These are phyloP conservation scores for Endothia cerciana DNA, from an alignment of 2,329 filamentous ascomycete species.

Conservation along the genomic window DNA sequence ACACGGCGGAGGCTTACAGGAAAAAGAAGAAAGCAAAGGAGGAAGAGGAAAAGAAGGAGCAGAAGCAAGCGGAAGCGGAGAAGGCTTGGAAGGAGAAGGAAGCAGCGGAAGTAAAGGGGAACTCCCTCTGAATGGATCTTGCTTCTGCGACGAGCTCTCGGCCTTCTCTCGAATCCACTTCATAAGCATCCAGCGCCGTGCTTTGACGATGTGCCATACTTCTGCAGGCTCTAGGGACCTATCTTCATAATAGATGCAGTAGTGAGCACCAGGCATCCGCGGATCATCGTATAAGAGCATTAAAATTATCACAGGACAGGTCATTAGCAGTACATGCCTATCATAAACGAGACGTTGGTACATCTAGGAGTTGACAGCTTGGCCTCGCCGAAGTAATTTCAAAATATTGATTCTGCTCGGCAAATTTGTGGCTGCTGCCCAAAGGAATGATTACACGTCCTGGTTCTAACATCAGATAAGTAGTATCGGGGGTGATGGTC, in stretches of 20 bases:
- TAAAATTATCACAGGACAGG: not conserved
- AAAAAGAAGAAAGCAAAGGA: conserved; percentile 14
- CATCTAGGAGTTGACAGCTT: too few species aligned
- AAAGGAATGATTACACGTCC: too few species aligned
- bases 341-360: too few species aligned
- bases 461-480: too few species aligned
- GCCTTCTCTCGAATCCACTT: not conserved
- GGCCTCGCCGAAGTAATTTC: too few species aligned
- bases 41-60: conserved; percentile 1
- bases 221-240: not conserved
- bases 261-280: too few species aligned
- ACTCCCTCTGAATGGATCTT: not conserved
- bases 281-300: not conserved
- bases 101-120: not conserved
- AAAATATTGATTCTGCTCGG: too few species aligned
- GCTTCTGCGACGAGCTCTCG: not conserved
- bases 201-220: not conserved
- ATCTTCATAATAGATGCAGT: not conserved
- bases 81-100: conserved; percentile 17
- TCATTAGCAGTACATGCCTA: not conserved
- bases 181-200: not conserved
- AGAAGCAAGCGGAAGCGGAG: conserved; percentile 14
- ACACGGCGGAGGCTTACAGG: not conserved
- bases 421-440: too few species aligned
- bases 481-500: too few species aligned